A percentile compares a stretch with the other conserved stretches of the same genome.
Conservation (phyloP, 2,329 filamentous ascomycete species). For the Exophiala sp. region DNA sequence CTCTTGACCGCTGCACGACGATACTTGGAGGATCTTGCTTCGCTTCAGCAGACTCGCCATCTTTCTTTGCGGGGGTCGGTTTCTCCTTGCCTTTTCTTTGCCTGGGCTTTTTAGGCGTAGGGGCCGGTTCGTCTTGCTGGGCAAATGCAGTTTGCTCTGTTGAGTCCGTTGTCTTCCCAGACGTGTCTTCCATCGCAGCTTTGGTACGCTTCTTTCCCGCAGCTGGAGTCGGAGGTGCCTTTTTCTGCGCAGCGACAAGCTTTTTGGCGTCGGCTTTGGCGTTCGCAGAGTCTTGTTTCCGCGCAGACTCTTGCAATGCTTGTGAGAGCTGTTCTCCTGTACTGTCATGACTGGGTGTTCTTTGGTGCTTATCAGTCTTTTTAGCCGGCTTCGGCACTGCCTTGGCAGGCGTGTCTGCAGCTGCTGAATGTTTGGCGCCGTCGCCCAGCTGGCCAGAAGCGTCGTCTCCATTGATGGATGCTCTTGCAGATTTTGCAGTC, state of each 20-base stretch:
- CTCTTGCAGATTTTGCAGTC: not conserved
- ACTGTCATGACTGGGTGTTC: conserved; percentile 17
- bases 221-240: not conserved
- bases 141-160: not conserved
- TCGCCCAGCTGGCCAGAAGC: not conserved
- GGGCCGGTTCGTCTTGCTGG: not conserved
- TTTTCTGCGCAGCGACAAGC: conserved; percentile 3
- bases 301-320: conserved; percentile 17
- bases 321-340: conserved; percentile 26
- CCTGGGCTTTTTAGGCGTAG: not conserved
- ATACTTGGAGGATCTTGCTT: not conserved
- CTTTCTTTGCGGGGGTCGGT: not conserved
- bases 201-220: conserved; percentile 5
- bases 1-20: not conserved
- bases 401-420: not conserved
- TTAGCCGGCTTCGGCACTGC: not conserved
- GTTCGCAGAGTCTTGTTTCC: not conserved
- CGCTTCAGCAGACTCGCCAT: not conserved
- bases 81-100: not conserved
- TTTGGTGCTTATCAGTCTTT: not conserved
- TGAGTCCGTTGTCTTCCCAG: not conserved
- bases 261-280: conserved; percentile 1
- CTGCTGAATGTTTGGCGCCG: not conserved
- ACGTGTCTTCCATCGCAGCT: not conserved
- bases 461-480: not conserved